These are phyloP conservation scores for Stereocaulon alpinum DNA, from an alignment of 495 filamentous ascomycete species.

Conservation along the genomic window DNA sequence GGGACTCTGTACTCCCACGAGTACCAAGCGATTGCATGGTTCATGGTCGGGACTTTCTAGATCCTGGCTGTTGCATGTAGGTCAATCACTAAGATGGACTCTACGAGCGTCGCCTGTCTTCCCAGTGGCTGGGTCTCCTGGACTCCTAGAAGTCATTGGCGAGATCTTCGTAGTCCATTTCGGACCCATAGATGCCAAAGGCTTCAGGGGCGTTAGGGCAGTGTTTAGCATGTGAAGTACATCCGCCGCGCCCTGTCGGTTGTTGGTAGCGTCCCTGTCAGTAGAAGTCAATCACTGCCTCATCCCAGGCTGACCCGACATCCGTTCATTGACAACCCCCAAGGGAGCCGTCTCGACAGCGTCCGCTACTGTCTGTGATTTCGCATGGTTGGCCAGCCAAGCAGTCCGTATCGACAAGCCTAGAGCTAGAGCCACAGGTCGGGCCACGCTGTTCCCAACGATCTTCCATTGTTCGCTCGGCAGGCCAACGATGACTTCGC, in stretches of 20 bases:
- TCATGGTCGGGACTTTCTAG: too few species aligned
- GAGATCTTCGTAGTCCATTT: background rate
- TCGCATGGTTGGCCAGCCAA: slow-evolving; percentile 26
- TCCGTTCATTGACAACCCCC: background rate
- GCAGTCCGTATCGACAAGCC: slow-evolving; percentile 44
- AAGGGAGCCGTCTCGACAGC: background rate
- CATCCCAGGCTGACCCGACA: background rate
- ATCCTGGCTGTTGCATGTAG: too few species aligned
- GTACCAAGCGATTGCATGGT: background rate
- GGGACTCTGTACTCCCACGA: background rate
- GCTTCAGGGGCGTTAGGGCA: background rate
- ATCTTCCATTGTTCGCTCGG: slow-evolving; percentile 45
- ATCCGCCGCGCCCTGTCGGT: background rate
- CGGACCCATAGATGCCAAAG: background rate
- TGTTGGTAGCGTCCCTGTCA: background rate
- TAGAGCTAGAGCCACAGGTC: slow-evolving; percentile 46
- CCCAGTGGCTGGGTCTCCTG: too few species aligned
- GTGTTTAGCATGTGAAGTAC: background rate
- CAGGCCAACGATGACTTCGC: slow-evolving; percentile 54
- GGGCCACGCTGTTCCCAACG: slow-evolving; percentile 63
- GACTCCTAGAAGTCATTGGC: background rate
- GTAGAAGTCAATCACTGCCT: background rate
- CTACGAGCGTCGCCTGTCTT: too few species aligned
- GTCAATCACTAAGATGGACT: too few species aligned
- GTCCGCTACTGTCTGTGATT: background rate